Conservation (phyloP, 305 asterid genomes). For the Solanum hybrid region DNA sequence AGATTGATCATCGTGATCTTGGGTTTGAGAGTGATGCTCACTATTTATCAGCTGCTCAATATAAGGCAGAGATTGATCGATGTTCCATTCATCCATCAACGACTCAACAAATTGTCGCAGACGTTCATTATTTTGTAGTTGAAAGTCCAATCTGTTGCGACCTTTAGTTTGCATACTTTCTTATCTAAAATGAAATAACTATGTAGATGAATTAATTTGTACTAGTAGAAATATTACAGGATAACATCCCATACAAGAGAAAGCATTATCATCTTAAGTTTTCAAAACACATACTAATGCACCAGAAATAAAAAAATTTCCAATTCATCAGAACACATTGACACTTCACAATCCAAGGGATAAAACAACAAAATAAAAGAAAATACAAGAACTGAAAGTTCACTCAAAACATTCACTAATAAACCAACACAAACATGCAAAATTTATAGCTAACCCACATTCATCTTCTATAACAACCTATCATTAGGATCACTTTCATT, state of each 20-base stretch:
- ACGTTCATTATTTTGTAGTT: too few relatives aligned
- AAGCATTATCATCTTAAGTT: neutral
- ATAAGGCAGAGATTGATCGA: neutral
- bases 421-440: too few relatives aligned
- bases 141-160: neutral
- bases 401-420: too few relatives aligned
- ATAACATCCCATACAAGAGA: neutral
- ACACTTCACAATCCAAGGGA: neutral
- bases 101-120: neutral
- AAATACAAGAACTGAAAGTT: too few relatives aligned
- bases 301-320: neutral
- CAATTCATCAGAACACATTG: neutral
- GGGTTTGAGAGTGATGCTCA: neutral
- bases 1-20: neutral
- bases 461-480: too few relatives aligned
- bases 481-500: too few relatives aligned
- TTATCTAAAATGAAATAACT: too few relatives aligned
- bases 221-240: neutral
- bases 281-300: neutral
- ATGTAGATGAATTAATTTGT: neutral
- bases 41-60: neutral
- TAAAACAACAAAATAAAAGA: neutral
- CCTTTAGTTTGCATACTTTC: neutral
- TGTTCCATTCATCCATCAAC: too few relatives aligned
- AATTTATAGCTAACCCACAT: too few relatives aligned